These are phyloP conservation scores for Botrytis paeoniae DNA, from an alignment of 2,329 filamentous ascomycete genomes.

Conservation along the genomic window DNA sequence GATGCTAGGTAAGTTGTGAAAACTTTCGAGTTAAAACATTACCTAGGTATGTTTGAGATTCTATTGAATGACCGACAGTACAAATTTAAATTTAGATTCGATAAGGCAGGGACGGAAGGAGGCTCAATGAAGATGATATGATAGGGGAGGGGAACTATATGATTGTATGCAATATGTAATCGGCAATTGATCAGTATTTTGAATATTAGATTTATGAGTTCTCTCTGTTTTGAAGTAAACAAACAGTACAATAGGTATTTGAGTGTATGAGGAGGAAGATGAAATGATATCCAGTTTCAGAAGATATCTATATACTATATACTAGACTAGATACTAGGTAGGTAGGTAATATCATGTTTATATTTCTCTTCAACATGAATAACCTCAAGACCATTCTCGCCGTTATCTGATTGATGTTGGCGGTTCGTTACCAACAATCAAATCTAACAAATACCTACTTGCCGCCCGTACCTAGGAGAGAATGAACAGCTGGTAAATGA, in stretches of 20 bases:
- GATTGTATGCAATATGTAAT: background rate
- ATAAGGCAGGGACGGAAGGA: background rate
- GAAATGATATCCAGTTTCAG: background rate
- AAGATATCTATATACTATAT: background rate
- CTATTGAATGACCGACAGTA: background rate
- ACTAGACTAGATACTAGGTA: no score
- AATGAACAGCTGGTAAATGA: background rate
- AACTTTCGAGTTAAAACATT: background rate
- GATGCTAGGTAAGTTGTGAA: background rate
- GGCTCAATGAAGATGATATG: background rate
- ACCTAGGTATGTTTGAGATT: background rate
- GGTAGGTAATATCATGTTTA: no score
- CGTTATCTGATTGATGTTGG: background rate
- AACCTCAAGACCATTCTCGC: background rate
- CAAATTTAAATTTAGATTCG: background rate
- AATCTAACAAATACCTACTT: background rate
- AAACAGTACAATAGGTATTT: background rate
- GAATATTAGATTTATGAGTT: background rate
- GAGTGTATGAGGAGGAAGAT: background rate
- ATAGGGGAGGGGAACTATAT: background rate
- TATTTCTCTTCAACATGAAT: background rate
- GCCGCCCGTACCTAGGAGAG: background rate
- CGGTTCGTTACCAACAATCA: background rate
- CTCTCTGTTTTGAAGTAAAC: background rate
- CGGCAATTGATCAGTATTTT: background rate